A percentile compares a stretch with the other conserved stretches of the same genome.
phyloP scores from a whole-genome alignment of 164 flowering plant species.

The Vitis vinifera region DNA sequence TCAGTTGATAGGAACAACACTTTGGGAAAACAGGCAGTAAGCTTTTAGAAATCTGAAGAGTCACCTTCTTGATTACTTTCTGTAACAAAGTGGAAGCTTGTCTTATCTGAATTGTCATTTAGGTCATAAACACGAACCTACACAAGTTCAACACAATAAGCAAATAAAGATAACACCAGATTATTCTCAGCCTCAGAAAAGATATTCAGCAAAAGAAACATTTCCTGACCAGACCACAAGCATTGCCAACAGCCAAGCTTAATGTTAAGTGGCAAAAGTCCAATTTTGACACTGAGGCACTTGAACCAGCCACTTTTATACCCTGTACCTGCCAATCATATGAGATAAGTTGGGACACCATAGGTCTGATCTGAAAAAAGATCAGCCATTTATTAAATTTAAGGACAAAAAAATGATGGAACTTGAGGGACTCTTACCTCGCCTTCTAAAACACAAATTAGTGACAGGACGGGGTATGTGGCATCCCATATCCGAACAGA shows the following conservation, averaged over 20 bases:
- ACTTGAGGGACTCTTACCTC: slow-evolving; percentile 47
- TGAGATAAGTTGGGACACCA: not conserved
- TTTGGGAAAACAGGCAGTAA: no score
- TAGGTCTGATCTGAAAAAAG: not conserved
- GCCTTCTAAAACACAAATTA: slow-evolving; percentile 43
- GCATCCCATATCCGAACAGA: slow-evolving; percentile 85
- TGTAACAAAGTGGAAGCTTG: slow-evolving; percentile 49
- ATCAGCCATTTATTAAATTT: not conserved
- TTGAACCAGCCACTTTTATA: slow-evolving; percentile 45
- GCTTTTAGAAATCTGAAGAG: no score
- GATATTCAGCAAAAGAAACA: slow-evolving; percentile 4
- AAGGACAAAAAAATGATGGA: not conserved
- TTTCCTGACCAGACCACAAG: slow-evolving; percentile 79
- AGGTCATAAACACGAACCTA: slow-evolving; percentile 68
- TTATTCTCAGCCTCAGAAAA: not conserved
- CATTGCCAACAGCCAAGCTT: slow-evolving; percentile 75
- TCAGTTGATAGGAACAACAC: not conserved
- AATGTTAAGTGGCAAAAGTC: slow-evolving; percentile 52
- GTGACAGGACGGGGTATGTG: slow-evolving; percentile 60
- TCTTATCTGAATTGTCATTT: slow-evolving; percentile 32
- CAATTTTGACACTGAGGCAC: slow-evolving; percentile 60
- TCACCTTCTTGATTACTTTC: slow-evolving; percentile 58
- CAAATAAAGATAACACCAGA: slow-evolving; percentile 11
- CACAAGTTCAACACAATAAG: slow-evolving; percentile 15
- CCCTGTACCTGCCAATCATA: slow-evolving; percentile 51